Conservation (phyloP, 2,329 filamentous ascomycete species). For the Alternaria viburni region DNA sequence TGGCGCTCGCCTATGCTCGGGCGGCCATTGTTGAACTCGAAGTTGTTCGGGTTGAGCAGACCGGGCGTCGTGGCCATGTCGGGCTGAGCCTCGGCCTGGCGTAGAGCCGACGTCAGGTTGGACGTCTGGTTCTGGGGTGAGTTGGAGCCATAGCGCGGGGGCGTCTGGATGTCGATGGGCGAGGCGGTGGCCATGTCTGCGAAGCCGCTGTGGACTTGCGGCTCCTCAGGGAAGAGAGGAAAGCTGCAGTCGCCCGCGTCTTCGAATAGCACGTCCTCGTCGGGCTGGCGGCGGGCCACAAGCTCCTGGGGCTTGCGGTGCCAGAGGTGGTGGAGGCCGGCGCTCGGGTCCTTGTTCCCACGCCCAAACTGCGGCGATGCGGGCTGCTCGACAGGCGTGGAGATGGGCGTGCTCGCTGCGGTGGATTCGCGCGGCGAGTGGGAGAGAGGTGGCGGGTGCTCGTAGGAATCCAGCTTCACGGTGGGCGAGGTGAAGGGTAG, state of each 20-base stretch:
- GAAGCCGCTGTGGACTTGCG: slow-evolving; percentile 25
- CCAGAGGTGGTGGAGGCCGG: slow-evolving; percentile 51
- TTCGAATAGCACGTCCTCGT: slow-evolving; percentile 48
- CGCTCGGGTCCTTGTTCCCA: slow-evolving; percentile 48
- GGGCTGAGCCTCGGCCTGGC: slow-evolving; percentile 52
- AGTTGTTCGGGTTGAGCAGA: slow-evolving; percentile 47
- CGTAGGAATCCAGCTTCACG: slow-evolving; percentile 62
- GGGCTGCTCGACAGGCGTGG: slow-evolving; percentile 47
- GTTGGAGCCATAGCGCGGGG: slow-evolving; percentile 61
- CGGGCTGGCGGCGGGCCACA: slow-evolving; percentile 38
- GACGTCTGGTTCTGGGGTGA: slow-evolving; percentile 68
- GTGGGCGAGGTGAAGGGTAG: slow-evolving; percentile 22
- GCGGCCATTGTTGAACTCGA: slow-evolving; percentile 39
- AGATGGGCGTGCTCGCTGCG: slow-evolving; percentile 59
- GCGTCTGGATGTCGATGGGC: slow-evolving; percentile 66
- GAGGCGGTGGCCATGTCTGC: slow-evolving; percentile 60
- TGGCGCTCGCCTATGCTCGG: slow-evolving; percentile 54
- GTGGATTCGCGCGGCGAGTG: slow-evolving; percentile 61
- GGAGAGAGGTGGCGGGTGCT: slow-evolving; percentile 59
- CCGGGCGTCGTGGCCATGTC: slow-evolving; percentile 47
- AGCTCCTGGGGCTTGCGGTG: slow-evolving; percentile 50
- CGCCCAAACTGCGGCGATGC: slow-evolving; percentile 50
- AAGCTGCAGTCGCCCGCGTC: slow-evolving; percentile 52
- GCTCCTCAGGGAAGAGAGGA: slow-evolving; percentile 46
- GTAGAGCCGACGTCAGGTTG: slow-evolving; percentile 67